A percentile compares a stretch with the other conserved stretches of the same genome.
Evolutionary conservation across 805 yeast genomes (phyloP).

Genomic region (Scheffersomyces ergatensis): DNA sequence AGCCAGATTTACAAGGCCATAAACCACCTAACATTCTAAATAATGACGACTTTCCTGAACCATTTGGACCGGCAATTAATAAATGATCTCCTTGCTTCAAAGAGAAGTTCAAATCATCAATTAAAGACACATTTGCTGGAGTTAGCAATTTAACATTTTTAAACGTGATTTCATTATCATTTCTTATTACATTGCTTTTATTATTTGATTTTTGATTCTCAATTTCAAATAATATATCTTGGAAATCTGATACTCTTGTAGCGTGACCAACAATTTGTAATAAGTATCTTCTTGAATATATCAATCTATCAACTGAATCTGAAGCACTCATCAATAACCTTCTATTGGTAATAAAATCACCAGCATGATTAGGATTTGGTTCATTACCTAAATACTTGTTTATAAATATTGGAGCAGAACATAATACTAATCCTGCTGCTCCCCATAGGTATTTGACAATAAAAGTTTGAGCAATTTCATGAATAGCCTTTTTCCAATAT

Average conservation of each 20-base stretch:
- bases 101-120: slow-evolving; percentile 63
- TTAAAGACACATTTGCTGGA: slow-evolving; percentile 76
- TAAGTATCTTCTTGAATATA: slow-evolving; percentile 78
- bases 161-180: slow-evolving; percentile 63
- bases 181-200: slow-evolving; percentile 25
- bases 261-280: slow-evolving; percentile 85
- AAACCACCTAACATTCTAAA: slow-evolving; percentile 89
- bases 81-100: slow-evolving; percentile 81
- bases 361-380: slow-evolving; percentile 52
- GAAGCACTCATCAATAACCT: slow-evolving; percentile 80
- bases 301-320: slow-evolving; percentile 82
- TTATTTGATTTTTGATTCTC: slow-evolving; percentile 14
- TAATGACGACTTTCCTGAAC: slow-evolving; percentile 91
- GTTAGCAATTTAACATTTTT: slow-evolving; percentile 77
- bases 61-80: slow-evolving; percentile 92
- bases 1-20: slow-evolving; percentile 75
- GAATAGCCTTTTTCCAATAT: slow-evolving; percentile 70
- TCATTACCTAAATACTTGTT: slow-evolving; percentile 48
- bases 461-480: slow-evolving; percentile 83
- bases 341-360: slow-evolving; percentile 87
- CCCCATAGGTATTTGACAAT: slow-evolving; percentile 94
- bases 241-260: slow-evolving; percentile 66
- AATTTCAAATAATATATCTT: slow-evolving; percentile 57
- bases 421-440: slow-evolving; percentile 84
- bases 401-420: slow-evolving; percentile 85